These are phyloP conservation scores for Scenedesmus sp. DNA, from an alignment of 163 green algal species.

Conservation along the genomic window DNA sequence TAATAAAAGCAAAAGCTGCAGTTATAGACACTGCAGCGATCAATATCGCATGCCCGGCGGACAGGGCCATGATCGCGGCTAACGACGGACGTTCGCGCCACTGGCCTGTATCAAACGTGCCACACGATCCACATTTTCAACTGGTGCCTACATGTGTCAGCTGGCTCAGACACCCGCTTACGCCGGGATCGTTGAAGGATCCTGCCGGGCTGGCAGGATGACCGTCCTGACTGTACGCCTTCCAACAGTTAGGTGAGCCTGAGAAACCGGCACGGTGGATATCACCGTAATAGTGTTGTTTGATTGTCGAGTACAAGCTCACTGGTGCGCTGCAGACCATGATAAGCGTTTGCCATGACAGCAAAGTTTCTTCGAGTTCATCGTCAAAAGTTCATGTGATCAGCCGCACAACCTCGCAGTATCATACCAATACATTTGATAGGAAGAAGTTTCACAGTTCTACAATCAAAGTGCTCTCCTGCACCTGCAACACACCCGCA, in stretches of 20 bases:
- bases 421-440: neutral
- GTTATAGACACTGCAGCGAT: neutral
- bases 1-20: neutral
- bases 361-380: too few relatives aligned
- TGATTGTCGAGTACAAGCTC: too few relatives aligned
- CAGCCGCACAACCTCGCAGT: too few relatives aligned
- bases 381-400: too few relatives aligned
- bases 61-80: conserved; percentile 18
- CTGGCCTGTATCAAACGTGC: neutral
- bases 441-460: neutral
- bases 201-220: neutral
- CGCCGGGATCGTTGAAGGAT: neutral
- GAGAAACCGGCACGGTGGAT: too few relatives aligned
- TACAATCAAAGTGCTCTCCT: neutral
- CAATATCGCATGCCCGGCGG: neutral
- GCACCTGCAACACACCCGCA: neutral
- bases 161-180: neutral
- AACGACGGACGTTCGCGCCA: neutral
- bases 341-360: too few relatives aligned
- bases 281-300: too few relatives aligned
- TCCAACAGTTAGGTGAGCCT: neutral
- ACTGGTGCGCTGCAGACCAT: too few relatives aligned
- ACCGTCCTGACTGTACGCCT: neutral
- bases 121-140: neutral
- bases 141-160: neutral